phyloP scores from a whole-genome alignment of 805 yeast species.

The Deakozyma indianensis region DNA sequence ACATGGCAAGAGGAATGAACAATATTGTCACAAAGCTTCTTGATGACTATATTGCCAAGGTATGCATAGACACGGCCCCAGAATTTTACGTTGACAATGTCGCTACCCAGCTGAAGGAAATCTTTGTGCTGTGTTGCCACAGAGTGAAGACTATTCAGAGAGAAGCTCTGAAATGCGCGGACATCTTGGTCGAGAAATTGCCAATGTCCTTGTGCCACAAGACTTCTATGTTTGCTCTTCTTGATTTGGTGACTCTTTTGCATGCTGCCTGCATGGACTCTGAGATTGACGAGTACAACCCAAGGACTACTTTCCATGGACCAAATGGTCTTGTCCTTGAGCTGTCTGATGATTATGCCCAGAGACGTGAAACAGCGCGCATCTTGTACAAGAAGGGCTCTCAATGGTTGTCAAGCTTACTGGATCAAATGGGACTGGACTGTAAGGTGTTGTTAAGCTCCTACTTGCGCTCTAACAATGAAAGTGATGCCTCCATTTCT shows the following conservation, averaged over 20 bases:
- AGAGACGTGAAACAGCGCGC: constrained; percentile 58
- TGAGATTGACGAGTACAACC: constrained; percentile 72
- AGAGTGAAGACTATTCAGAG: constrained; percentile 60
- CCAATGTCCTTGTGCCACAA: constrained; percentile 75
- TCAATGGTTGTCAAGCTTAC: constrained; percentile 49
- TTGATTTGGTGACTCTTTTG: constrained; percentile 66
- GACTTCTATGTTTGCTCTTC: constrained; percentile 55
- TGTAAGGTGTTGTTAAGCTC: constrained; percentile 66
- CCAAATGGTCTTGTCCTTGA: constrained; percentile 33
- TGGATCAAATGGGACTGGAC: constrained; percentile 52
- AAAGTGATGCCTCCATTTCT: constrained; percentile 21
- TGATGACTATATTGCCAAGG: constrained; percentile 37
- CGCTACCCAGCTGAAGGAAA: constrained; percentile 54
- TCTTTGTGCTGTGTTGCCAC: constrained; percentile 64
- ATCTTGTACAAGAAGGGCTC: constrained; percentile 43
- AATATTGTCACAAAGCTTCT: constrained; percentile 47
- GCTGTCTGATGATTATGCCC: constrained; percentile 59
- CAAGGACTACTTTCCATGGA: constrained; percentile 49
- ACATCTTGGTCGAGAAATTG: constrained; percentile 42
- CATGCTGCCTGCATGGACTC: constrained; percentile 75
- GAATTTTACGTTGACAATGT: constrained; percentile 43
- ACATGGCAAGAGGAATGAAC: constrained; percentile 54
- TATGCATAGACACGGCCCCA: constrained; percentile 38
- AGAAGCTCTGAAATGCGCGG: constrained; percentile 67
- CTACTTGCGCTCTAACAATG: constrained; percentile 43